Evolutionary conservation across 23 red algal genomes (phyloP).

Genomic region (Gracilariopsis chorda): DNA sequence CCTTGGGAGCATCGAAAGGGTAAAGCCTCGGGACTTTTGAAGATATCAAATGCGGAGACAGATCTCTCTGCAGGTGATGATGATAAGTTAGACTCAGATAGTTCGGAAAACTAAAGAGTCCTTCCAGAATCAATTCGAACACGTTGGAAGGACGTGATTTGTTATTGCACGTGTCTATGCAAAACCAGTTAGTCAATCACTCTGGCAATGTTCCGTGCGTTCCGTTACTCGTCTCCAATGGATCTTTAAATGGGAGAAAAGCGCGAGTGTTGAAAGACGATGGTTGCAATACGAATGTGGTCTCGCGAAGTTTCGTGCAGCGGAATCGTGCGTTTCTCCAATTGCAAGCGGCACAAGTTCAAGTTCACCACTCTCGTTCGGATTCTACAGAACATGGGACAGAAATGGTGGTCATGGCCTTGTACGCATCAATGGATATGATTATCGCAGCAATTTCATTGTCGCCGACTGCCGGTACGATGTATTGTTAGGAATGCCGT

Average conservation of each 20-base stretch:
- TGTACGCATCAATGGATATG: not conserved
- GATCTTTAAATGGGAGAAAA: not conserved
- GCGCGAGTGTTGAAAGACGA: not conserved
- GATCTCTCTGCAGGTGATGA: not conserved
- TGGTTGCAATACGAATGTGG: constrained; percentile 5
- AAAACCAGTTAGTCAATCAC: too few species aligned
- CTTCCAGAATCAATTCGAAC: not conserved
- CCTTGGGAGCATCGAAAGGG: constrained; percentile 4
- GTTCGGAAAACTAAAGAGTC: not conserved
- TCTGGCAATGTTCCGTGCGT: not conserved
- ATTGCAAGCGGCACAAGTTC: not conserved
- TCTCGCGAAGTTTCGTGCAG: not conserved
- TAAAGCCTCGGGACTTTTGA: not conserved
- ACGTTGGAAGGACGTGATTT: not conserved
- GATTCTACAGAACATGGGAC: not conserved
- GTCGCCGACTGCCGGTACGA: not conserved
- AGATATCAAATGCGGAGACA: not conserved
- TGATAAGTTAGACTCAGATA: not conserved
- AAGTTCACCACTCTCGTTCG: not conserved
- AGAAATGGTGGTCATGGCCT: not conserved
- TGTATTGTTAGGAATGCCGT: not conserved
- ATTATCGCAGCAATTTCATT: not conserved
- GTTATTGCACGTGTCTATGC: not conserved
- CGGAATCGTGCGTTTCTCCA: not conserved
- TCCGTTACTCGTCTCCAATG: not conserved